Conservation (phyloP, 2,329 filamentous ascomycete genomes). For the Bipolaris zeicola region DNA sequence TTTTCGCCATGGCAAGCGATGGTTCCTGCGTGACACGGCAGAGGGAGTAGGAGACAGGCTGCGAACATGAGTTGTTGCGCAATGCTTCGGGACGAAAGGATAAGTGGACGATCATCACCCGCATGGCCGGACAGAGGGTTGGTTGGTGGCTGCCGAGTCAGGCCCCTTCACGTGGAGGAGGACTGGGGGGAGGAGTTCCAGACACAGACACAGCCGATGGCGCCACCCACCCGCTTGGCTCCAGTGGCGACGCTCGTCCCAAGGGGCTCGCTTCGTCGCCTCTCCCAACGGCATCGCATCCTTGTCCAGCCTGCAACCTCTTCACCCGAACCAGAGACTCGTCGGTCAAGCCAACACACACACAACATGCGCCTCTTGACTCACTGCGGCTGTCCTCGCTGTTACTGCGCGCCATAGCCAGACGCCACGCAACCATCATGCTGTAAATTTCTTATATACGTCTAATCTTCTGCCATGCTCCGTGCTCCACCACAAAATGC, state of each 20-base stretch:
- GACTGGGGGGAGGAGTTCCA: conserved; percentile 5
- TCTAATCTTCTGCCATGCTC: conserved; percentile 18
- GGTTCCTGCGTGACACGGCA: background rate
- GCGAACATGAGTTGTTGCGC: background rate
- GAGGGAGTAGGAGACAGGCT: background rate
- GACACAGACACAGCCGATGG: background rate
- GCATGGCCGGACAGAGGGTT: background rate
- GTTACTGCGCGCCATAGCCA: conserved; percentile 2
- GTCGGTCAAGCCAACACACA: background rate
- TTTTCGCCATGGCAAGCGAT: background rate
- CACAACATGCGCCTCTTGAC: background rate
- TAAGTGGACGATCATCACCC: background rate
- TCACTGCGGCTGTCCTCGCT: background rate
- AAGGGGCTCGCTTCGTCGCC: conserved; percentile 19
- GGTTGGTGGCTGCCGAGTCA: conserved; percentile 17
- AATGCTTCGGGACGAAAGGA: background rate
- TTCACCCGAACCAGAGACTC: no score
- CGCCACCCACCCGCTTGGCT: conserved; percentile 8
- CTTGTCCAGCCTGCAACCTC: background rate
- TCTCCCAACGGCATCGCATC: background rate
- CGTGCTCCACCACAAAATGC: conserved; percentile 29
- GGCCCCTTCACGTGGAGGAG: conserved; percentile 19
- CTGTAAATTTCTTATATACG: conserved; percentile 1
- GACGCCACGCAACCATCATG: conserved; percentile 6
- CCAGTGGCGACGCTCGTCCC: conserved; percentile 12